Evolutionary conservation across 1,139 yeast genomes (phyloP), one percentile per base, ranked within the genome.

Genomic region (Cylindricascospora bacillispora): DNA sequence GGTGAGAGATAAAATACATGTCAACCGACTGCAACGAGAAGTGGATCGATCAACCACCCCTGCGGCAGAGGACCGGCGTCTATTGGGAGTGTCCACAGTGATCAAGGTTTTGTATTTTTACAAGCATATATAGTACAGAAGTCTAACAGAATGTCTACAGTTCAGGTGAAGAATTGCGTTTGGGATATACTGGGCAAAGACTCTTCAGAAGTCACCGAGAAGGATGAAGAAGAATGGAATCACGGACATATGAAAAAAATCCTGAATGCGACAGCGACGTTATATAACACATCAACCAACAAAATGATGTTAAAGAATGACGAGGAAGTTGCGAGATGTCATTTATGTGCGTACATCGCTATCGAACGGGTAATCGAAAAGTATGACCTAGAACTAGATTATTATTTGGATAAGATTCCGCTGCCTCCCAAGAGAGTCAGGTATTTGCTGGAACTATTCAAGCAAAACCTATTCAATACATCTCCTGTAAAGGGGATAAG

Each of bases 271-370:
- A 65, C 74, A 1, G 62, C 63, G 13, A 59, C 70, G 2, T 51
- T 75, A 3, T 66, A 75, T 43, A 66, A 63, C 35, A 49, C 70
- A 3, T 69, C 78, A 21, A 56, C 72, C 12, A 66, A 60, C 32
- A 64, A 67, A 38, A 60, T 65, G 33, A 60, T 65, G 18, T 52
- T 66, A 4, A 60, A 70, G 4, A 63, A 65, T 19, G 60, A 61
- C 22, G 67, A 70, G 30, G 85, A 77, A 39, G 59, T 67, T 2
- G 82, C 80, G 1, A 57, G 86, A 27, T 65, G 65, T 36, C 85
- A 77, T 45, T 49, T 78, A 11, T 73, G 82, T 49, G 79, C 82
- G 2, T 70, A 59, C 37, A 50, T 76, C 18, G 74, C 80, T 0
- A 65, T 67, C 9, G 76, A 72, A 35, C 62, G 62, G 39, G 63